These are phyloP conservation scores for Nakazawaea molendinolei DNA, from an alignment of 805 yeast species.

Conservation along the genomic window DNA sequence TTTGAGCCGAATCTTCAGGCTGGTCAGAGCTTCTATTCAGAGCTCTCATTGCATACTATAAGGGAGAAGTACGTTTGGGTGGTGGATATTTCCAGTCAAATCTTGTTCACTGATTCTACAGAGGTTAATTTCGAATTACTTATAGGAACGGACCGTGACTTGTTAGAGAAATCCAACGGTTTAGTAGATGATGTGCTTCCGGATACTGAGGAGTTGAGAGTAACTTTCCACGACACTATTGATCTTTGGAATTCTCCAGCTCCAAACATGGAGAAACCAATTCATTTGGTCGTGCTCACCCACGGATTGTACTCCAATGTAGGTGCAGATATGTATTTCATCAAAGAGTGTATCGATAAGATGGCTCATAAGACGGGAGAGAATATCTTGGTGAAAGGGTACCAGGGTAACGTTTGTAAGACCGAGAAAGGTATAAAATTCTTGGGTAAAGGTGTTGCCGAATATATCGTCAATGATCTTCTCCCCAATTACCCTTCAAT, in stretches of 20 bases:
- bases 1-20: conserved; percentile 69
- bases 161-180: conserved; percentile 12
- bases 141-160: conserved; percentile 38
- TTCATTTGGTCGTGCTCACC: conserved; percentile 78
- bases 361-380: conserved; percentile 36
- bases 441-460: conserved; percentile 76
- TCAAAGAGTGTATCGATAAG: conserved; percentile 73
- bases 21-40: conserved; percentile 55
- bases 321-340: conserved; percentile 82
- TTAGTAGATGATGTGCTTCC: conserved; percentile 16
- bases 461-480: conserved; percentile 55
- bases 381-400: conserved; percentile 78
- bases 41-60: conserved; percentile 58
- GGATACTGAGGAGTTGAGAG: conserved; percentile 30
- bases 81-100: conserved; percentile 75
- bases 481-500: conserved; percentile 41
- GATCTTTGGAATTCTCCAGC: conserved; percentile 76
- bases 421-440: conserved; percentile 86
- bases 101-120: conserved; percentile 64
- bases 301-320: conserved; percentile 92
- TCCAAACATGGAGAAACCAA: conserved; percentile 41
- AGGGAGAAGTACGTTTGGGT: conserved; percentile 62
- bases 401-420: conserved; percentile 73
- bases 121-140: conserved; percentile 60
- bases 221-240: conserved; percentile 50